Conservation (phyloP, 257 asterid species). For the Paulownia fortunei region DNA sequence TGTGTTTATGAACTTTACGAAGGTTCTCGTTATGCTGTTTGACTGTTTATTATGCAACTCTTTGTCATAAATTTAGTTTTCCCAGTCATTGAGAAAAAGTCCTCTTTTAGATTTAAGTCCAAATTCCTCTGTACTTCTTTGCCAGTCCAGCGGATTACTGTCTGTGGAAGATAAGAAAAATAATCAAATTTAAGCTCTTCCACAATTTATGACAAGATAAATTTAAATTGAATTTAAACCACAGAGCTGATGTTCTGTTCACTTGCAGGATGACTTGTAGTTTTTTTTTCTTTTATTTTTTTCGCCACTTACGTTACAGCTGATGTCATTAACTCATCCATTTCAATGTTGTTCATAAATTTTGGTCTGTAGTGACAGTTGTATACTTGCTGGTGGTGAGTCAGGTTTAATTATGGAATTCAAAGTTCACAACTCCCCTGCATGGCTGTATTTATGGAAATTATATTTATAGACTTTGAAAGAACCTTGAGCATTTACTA, state of each 20-base stretch:
- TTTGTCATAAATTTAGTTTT: neutral
- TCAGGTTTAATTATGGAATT: conserved; percentile 5
- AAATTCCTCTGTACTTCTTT: neutral
- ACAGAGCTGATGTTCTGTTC: conserved; percentile 7
- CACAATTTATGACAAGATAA: neutral
- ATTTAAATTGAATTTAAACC: neutral
- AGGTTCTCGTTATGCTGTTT: neutral
- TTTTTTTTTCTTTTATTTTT: neutral
- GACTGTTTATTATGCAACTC: neutral
- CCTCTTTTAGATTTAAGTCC: neutral
- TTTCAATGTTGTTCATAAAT: neutral
- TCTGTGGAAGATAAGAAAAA: neutral
- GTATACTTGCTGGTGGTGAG: conserved; percentile 26
- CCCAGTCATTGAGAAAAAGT: neutral
- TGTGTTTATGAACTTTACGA: neutral
- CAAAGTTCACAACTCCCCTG: conserved; percentile 2
- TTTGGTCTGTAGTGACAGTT: conserved; percentile 10
- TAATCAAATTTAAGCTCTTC: neutral
- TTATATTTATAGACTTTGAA: neutral
- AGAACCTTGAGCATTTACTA: neutral
- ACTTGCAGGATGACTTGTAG: neutral
- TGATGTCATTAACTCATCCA: conserved; percentile 9
- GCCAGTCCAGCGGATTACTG: neutral
- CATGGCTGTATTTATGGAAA: conserved; percentile 5
- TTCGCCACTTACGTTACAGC: neutral